phyloP scores from a whole-genome alignment of 176 grass and related monocot genomes.

The maize (Zea mays) region DNA sequence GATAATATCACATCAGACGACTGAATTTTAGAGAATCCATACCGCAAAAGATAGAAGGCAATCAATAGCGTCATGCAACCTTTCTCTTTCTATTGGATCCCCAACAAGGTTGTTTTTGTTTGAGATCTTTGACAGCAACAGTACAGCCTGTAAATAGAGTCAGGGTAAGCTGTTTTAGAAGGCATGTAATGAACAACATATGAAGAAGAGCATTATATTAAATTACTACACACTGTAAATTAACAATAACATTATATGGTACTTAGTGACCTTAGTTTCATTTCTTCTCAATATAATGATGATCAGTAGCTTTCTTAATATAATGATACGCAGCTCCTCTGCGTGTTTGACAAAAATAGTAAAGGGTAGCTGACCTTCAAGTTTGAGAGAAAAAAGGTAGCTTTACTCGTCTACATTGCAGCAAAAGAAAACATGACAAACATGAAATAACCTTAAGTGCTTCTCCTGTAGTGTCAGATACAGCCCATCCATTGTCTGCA shows the following conservation, averaged over 20 bases:
- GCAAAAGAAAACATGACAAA: background rate
- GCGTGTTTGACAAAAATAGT: no score
- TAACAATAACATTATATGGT: background rate
- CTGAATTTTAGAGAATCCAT: background rate
- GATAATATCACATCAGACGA: background rate
- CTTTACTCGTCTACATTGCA: background rate
- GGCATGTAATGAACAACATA: background rate
- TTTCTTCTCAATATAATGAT: background rate
- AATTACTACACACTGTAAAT: background rate
- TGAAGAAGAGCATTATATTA: background rate
- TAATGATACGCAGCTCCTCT: no score
- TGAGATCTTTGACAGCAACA: constrained; percentile 52
- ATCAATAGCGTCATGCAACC: constrained; percentile 51
- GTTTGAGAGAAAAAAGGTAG: background rate
- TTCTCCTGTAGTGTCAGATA: constrained; percentile 61
- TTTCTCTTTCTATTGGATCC: constrained; percentile 37
- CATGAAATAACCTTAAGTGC: constrained; percentile 46
- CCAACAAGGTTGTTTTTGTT: constrained; percentile 18
- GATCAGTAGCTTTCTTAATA: no score
- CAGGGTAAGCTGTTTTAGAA: background rate
- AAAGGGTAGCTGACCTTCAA: no score
- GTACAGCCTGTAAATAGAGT: constrained; percentile 30
- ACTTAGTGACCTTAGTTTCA: background rate
- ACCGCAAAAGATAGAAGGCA: constrained; percentile 57
- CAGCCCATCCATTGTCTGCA: constrained; percentile 59